Evolutionary conservation across 208 protist species (phyloP), one percentile per base, ranked within the genome.

Genomic region (Tritrichomonas musculus): DNA sequence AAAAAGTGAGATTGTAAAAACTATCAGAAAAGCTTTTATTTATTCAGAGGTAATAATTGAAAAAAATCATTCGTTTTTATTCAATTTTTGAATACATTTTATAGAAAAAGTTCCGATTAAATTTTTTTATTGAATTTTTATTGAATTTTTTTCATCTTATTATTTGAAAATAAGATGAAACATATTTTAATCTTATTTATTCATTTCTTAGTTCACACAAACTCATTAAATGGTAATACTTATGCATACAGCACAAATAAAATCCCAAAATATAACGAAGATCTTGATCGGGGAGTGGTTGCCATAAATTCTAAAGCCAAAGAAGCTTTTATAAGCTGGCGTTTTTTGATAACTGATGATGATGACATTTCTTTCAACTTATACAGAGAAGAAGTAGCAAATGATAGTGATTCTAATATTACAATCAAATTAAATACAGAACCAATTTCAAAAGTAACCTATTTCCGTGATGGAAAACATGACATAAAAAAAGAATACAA

Each of bases 311-410:
- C n/a, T n/a, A 39, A 39, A 82, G 39, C 14, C 20, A 30, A 13
- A 20, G n/a, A 0, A 50, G 33, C 73, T 27, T 82, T 82, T 41
- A 82, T 82, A 50, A 50, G 39, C 1, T 82, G 73, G 73, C 33
- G 73, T 50, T 82, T 47, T 82, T 39, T 82, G 4, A 82, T 82
- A 82, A 82, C 73, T 30, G 73, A 82, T 82, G 73, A 82, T 82
- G 73, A 82, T 50, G 11, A 47, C 17, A 82, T 82, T 50, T 36
- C 73, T 47, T 82, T 82, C 41, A 82, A 82, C 50, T 33, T 82
- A 11, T 82, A 82, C 50, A 33, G 73, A 30, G n/a, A n/a, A n/a
- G n/a, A n/a, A n/a, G n/a, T n/a, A n/a, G n/a, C n/a, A n/a, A n/a
- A n/a, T n/a, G n/a, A n/a, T n/a, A n/a, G n/a, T n/a, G n/a, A 64